Evolutionary conservation across 164 flowering plant genomes (phyloP).

Genomic region (Liquidambar formosana): DNA sequence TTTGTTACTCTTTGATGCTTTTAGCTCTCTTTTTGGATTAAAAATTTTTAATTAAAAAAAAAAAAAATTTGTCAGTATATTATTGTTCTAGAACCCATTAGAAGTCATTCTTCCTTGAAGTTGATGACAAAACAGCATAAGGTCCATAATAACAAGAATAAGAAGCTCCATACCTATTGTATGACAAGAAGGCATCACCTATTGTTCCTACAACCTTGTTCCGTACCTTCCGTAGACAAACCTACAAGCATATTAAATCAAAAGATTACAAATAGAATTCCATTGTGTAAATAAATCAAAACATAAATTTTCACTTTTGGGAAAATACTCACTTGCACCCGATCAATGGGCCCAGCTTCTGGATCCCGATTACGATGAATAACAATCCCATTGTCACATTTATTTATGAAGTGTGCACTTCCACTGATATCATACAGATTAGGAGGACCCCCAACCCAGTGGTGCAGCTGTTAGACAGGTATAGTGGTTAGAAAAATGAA

Average conservation of each 20-base stretch:
- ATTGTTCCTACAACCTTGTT: constrained; percentile 83
- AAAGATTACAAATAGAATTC: neutral
- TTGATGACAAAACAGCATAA: neutral
- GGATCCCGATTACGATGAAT: constrained; percentile 93
- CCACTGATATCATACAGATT: constrained; percentile 97
- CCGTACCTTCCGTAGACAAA: constrained; percentile 88
- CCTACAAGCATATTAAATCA: constrained; percentile 38
- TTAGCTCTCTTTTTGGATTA: too few relatives aligned
- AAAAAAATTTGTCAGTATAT: too few relatives aligned
- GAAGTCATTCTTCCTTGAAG: neutral
- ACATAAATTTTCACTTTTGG: neutral
- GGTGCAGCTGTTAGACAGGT: constrained; percentile 57
- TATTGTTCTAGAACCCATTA: too few relatives aligned
- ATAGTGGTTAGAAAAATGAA: neutral
- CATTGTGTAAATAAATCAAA: neutral
- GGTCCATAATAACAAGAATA: neutral
- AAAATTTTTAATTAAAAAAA: too few relatives aligned
- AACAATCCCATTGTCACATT: constrained; percentile 98
- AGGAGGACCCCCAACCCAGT: constrained; percentile 89
- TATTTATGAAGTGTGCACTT: constrained; percentile 98
- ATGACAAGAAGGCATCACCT: constrained; percentile 77
- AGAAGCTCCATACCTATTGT: constrained; percentile 57
- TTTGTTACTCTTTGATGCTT: too few relatives aligned
- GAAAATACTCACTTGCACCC: constrained; percentile 61
- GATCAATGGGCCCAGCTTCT: constrained; percentile 69